Evolutionary conservation across 306 rosid species (phyloP).

Genomic region (Ochetophila trinervis): DNA sequence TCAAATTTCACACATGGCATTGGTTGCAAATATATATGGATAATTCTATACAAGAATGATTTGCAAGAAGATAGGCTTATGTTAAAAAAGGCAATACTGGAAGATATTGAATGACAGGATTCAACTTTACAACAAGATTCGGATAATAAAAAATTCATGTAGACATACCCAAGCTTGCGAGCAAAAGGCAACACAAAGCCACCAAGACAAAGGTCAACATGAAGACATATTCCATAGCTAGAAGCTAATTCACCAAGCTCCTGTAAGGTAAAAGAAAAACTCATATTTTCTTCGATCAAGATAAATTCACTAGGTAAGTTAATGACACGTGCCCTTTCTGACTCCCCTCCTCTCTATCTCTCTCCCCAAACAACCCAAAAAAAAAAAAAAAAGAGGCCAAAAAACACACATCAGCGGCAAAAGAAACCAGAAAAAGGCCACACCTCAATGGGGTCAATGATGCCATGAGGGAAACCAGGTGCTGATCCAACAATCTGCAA

Average conservation of each 20-base stretch:
- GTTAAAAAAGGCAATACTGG: neutral
- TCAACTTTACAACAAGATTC: constrained; percentile 1
- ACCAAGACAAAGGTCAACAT: constrained; percentile 94
- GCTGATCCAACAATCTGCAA: constrained; percentile 96
- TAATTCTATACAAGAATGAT: neutral
- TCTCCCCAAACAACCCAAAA: neutral
- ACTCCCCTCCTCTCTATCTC: neutral
- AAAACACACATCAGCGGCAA: neutral
- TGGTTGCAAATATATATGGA: neutral
- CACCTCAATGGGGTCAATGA: constrained; percentile 92
- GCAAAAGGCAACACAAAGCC: constrained; percentile 95
- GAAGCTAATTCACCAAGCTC: constrained; percentile 90
- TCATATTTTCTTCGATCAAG: constrained; percentile 16
- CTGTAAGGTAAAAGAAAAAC: constrained; percentile 43
- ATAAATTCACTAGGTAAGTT: constrained; percentile 10
- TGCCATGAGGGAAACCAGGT: constrained; percentile 97
- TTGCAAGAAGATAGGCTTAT: neutral
- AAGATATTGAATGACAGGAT: neutral
- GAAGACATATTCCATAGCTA: constrained; percentile 75
- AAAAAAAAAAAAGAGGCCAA: too few relatives aligned
- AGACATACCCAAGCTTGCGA: constrained; percentile 78
- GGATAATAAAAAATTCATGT: constrained; percentile 25
- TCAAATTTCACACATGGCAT: neutral
- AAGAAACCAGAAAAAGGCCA: constrained; percentile 14
- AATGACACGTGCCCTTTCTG: constrained; percentile 17